Evolutionary conservation across 2,329 filamentous ascomycete genomes (phyloP).

Genomic region (Fusarium nodosum): DNA sequence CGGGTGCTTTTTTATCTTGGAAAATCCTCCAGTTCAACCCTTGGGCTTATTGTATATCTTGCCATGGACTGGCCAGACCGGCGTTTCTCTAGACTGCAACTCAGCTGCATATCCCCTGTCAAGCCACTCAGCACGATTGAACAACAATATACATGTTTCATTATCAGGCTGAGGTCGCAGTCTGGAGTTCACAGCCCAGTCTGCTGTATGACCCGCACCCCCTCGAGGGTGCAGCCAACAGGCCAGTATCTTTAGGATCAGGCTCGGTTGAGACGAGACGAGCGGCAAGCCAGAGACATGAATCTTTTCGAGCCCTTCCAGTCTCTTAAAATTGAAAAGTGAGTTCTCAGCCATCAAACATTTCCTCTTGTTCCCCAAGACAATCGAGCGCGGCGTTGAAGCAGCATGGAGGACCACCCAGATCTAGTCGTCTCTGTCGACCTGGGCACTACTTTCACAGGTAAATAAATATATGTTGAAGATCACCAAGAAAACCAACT

Average conservation of each 20-base stretch:
- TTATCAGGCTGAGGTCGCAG: slow-evolving; percentile 6
- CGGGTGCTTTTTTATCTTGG: background rate
- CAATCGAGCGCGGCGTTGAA: background rate
- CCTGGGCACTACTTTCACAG: slow-evolving; percentile 62
- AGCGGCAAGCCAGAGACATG: background rate
- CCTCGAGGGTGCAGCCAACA: slow-evolving; percentile 7
- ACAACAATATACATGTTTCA: slow-evolving; percentile 10
- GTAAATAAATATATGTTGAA: slow-evolving; percentile 40
- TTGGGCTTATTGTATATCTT: background rate
- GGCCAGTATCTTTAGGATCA: background rate
- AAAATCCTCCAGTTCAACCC: background rate
- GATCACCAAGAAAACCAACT: background rate
- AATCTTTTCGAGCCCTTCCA: background rate
- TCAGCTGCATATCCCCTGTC: slow-evolving; percentile 11
- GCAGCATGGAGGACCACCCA: slow-evolving; percentile 47
- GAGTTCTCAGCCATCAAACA: background rate
- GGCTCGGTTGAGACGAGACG: background rate
- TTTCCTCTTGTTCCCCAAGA: background rate
- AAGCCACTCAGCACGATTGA: slow-evolving; percentile 25
- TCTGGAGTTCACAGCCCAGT: slow-evolving; percentile 5
- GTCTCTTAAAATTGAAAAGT: background rate
- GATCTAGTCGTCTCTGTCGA: slow-evolving; percentile 61
- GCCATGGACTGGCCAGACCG: background rate
- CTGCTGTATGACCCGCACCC: background rate
- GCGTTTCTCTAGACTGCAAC: background rate